Evolutionary conservation across 164 flowering plant genomes (phyloP).

Genomic region (Vitis cinerea): DNA sequence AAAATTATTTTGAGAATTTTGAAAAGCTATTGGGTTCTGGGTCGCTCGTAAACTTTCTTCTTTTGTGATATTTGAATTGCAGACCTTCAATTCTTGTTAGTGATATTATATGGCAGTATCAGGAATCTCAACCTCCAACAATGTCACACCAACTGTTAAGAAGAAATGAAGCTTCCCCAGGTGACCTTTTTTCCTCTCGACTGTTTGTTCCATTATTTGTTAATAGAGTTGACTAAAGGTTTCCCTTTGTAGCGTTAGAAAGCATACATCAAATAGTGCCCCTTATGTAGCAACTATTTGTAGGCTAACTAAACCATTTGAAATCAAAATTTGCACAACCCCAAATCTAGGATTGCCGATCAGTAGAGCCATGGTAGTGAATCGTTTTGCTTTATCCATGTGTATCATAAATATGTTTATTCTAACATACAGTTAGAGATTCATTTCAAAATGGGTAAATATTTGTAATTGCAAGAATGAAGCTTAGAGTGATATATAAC

Average conservation of each 20-base stretch:
- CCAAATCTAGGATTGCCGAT: too few species aligned
- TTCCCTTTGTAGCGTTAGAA: background rate
- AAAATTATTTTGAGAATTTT: too few species aligned
- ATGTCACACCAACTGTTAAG: slow-evolving; percentile 48
- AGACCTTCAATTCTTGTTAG: slow-evolving; percentile 85
- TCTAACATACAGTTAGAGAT: too few species aligned
- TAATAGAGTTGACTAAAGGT: background rate
- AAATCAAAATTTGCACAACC: too few species aligned
- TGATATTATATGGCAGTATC: slow-evolving; percentile 72
- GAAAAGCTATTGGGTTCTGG: background rate
- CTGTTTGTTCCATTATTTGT: background rate
- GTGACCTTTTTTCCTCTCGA: slow-evolving; percentile 23
- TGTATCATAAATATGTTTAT: too few species aligned
- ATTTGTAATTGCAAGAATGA: too few species aligned
- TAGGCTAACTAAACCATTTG: too few species aligned
- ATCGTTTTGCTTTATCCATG: too few species aligned
- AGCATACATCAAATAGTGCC: background rate
- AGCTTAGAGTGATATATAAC: too few species aligned
- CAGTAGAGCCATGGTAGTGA: too few species aligned
- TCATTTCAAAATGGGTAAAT: too few species aligned
- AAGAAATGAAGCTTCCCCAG: slow-evolving; percentile 50
- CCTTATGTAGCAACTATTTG: background rate
- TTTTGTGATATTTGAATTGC: slow-evolving; percentile 26
- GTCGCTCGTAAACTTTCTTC: background rate
- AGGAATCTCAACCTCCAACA: slow-evolving; percentile 43